phyloP scores from a whole-genome alignment of 106 monocot genomes.

The Gastrodia elata region DNA sequence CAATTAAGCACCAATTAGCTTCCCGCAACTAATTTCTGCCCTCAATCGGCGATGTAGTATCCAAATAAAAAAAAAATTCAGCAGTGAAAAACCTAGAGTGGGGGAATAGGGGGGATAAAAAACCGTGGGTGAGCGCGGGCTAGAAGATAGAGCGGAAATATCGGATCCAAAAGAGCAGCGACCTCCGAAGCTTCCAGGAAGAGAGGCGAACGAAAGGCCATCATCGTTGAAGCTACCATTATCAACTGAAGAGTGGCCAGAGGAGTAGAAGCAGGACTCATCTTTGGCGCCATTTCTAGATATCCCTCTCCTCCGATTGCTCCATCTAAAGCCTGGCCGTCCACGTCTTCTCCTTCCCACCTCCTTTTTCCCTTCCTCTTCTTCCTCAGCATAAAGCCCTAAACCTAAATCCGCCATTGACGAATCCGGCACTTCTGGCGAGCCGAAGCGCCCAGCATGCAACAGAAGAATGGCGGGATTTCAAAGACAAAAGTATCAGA shows the following conservation, averaged over 20 bases:
- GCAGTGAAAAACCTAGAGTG: not conserved
- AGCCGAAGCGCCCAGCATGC: not conserved
- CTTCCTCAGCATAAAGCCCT: slow-evolving; percentile 11
- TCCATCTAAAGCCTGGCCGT: slow-evolving; percentile 3
- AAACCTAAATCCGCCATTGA: slow-evolving; percentile 29
- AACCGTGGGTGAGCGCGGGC: slow-evolving; percentile 2
- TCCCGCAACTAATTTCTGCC: not conserved
- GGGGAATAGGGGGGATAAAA: not conserved
- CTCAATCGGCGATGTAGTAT: not conserved
- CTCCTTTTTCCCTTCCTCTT: slow-evolving; percentile 4
- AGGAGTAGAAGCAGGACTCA: not conserved
- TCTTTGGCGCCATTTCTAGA: slow-evolving; percentile 2
- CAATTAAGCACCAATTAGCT: not conserved
- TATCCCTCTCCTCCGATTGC: not conserved
- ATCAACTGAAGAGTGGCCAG: slow-evolving; percentile 3
- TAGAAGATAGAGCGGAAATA: not conserved
- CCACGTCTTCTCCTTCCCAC: slow-evolving; percentile 9
- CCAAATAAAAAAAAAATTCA: not conserved
- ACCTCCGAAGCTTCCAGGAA: slow-evolving; percentile 3
- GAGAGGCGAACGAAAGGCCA: not conserved
- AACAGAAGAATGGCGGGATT: slow-evolving; percentile 1
- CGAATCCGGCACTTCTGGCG: not conserved
- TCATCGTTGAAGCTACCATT: not conserved
- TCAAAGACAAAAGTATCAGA: not conserved
- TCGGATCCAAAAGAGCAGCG: slow-evolving; percentile 17